Evolutionary conservation across 179 eudicot species (phyloP), one percentile per base, ranked within the genome.

Genomic region (Drosera spatulata): DNA sequence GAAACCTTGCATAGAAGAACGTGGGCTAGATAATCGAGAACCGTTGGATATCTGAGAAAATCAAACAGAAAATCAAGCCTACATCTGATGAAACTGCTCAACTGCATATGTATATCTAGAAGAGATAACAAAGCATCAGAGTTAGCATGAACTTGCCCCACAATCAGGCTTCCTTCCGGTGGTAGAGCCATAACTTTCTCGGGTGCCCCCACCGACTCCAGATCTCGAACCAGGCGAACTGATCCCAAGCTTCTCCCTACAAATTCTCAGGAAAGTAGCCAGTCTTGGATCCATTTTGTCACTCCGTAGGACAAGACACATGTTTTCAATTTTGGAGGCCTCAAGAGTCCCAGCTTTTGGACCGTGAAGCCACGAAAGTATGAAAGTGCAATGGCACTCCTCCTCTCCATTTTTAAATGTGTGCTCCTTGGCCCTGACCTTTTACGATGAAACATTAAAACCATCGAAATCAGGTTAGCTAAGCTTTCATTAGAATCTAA

Each of bases 351-450:
- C 86, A 73, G 61, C 61, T 8, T 73, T 63, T 42, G 82, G 84
- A 14, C 88, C 93, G 62, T 85, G 88, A 46, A 60, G 56, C 93
- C 93, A 85, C 45, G 54, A 64, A 38, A 85, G 72, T 61, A 80
- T 43, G 70, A 82, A 77, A 41, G 59, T 58, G 71, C 93, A 85
- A 37, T 59, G 33, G 59, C 93, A 85, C 65, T 72, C 78, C 65
- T 72, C 78, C 62, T 82, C 87, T 55, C 56, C 85, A 49, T 65
- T 64, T 39, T 46, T 54, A 64, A 65, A 51, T 4, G 69, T 52
- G 69, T 84, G 90, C 47, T 71, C 65, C 58, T 64, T 60, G 42
- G 41, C 69, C 43, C 69, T 56, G 56, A 82, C 82, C 90, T 84
- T 49, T 38, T 61, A 73, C 61, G 45, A 38, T 63, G 10, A 64